A percentile compares a stretch with the other conserved stretches of the same genome.
phyloP scores from a whole-genome alignment of 768 basidiomycete species.

The Dictyophora rubrovolvata region DNA sequence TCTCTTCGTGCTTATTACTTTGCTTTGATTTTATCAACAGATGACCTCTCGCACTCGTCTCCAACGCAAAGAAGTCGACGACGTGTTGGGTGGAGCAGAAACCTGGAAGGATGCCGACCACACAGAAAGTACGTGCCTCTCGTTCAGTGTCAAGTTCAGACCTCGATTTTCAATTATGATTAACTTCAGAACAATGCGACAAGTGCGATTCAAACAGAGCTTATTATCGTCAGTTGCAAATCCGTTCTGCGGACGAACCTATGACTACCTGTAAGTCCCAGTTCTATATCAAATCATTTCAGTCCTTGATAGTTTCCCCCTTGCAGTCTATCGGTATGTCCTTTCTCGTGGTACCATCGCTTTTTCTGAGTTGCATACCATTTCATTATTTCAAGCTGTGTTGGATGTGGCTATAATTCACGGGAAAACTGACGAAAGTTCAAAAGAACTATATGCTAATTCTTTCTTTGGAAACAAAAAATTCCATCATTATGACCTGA shows the following conservation, averaged over 20 bases:
- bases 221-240: slow-evolving; percentile 95
- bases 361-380: neutral
- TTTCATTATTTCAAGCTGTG: neutral
- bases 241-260: slow-evolving; percentile 85
- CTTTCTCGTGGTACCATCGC: neutral
- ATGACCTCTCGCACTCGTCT: slow-evolving; percentile 86
- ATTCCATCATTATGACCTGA: too few species aligned
- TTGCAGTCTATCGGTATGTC: slow-evolving; percentile 5
- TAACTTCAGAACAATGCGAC: slow-evolving; percentile 40
- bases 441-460: neutral
- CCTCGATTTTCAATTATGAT: slow-evolving; percentile 34
- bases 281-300: neutral
- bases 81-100: slow-evolving; percentile 89
- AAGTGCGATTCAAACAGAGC: slow-evolving; percentile 83
- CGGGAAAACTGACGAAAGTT: neutral
- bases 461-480: too few species aligned
- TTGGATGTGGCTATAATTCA: slow-evolving; percentile 7
- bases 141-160: neutral
- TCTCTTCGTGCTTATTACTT: slow-evolving; percentile 11
- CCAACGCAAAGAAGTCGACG: slow-evolving; percentile 86
- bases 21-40: slow-evolving; percentile 28
- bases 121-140: slow-evolving; percentile 48
- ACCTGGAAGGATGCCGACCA: slow-evolving; percentile 92
- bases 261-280: slow-evolving; percentile 54
- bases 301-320: neutral